Evolutionary conservation across 257 asterid genomes (phyloP).

Genomic region (Jasminum sambac): DNA sequence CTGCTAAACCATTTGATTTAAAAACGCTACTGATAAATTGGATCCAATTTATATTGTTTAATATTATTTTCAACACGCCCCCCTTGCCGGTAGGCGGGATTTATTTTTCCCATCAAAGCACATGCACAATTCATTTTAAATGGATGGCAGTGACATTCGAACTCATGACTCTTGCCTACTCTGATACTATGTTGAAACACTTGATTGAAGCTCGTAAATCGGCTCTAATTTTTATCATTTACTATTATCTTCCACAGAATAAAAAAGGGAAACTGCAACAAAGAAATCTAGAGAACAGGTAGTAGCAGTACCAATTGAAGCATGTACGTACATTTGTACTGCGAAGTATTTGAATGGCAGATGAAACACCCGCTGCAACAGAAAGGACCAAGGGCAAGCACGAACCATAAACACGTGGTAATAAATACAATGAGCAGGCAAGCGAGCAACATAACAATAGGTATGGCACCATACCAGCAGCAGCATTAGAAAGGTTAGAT

Average conservation of each 20-base stretch:
- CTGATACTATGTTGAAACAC: no score
- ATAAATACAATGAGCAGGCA: constrained; percentile 51
- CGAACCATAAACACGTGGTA: constrained; percentile 43
- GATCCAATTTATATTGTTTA: no score
- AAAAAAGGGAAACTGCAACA: constrained; percentile 2
- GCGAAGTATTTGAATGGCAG: constrained; percentile 75
- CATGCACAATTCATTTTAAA: no score
- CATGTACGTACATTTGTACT: constrained; percentile 62
- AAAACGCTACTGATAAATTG: no score
- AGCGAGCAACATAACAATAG: constrained; percentile 47
- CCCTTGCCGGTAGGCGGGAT: no score
- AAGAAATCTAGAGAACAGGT: constrained; percentile 24
- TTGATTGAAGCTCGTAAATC: no score
- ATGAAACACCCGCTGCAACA: constrained; percentile 74
- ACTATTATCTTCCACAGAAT: background rate
- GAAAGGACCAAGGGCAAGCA: constrained; percentile 57
- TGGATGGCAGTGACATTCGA: no score
- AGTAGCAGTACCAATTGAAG: constrained; percentile 28
- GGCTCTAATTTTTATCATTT: no score
- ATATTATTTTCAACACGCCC: no score
- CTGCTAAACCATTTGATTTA: no score
- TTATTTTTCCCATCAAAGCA: no score
- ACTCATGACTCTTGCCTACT: no score
- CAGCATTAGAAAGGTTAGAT: constrained; percentile 55
- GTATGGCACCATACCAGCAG: constrained; percentile 67